These are phyloP conservation scores for Fusarium ambrosium DNA, from an alignment of 2,329 filamentous ascomycete genomes.

Conservation along the genomic window DNA sequence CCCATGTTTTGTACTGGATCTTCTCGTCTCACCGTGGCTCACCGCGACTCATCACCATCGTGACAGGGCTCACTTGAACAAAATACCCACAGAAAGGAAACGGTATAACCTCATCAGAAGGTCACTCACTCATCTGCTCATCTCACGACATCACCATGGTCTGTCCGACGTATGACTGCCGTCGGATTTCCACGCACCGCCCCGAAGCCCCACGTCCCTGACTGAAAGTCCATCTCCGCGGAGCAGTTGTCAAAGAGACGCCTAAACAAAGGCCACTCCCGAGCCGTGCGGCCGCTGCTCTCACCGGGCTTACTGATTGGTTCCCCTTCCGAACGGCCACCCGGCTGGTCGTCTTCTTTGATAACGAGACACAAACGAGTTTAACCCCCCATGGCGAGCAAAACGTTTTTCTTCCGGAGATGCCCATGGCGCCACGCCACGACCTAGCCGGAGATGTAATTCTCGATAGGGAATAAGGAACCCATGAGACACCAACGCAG, in stretches of 20 bases:
- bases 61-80: not conserved
- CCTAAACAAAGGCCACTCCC: not conserved
- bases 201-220: slow-evolving; percentile 23
- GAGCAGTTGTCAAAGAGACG: slow-evolving; percentile 15
- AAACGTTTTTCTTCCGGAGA: slow-evolving; percentile 34
- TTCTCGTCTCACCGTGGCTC: slow-evolving; percentile 12
- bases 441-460: slow-evolving; percentile 41
- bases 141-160: slow-evolving; percentile 31
- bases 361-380: not conserved
- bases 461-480: slow-evolving; percentile 38
- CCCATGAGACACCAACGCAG: slow-evolving; percentile 7
- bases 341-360: not conserved
- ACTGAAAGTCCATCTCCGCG: slow-evolving; percentile 42
- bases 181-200: slow-evolving; percentile 24
- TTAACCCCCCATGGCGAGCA: slow-evolving; percentile 19
- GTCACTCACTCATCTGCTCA: slow-evolving; percentile 10
- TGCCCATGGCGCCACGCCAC: slow-evolving; percentile 31
- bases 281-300: slow-evolving; percentile 2
- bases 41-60: slow-evolving; percentile 16
- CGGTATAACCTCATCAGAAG: slow-evolving; percentile 18
- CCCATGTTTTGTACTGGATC: not conserved
- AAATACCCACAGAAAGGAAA: slow-evolving; percentile 20
- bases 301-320: slow-evolving; percentile 34
- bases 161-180: slow-evolving; percentile 42
- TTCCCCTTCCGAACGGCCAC: not conserved